phyloP scores from a whole-genome alignment of 495 filamentous ascomycete genomes.

The Aspergillus affinis region DNA sequence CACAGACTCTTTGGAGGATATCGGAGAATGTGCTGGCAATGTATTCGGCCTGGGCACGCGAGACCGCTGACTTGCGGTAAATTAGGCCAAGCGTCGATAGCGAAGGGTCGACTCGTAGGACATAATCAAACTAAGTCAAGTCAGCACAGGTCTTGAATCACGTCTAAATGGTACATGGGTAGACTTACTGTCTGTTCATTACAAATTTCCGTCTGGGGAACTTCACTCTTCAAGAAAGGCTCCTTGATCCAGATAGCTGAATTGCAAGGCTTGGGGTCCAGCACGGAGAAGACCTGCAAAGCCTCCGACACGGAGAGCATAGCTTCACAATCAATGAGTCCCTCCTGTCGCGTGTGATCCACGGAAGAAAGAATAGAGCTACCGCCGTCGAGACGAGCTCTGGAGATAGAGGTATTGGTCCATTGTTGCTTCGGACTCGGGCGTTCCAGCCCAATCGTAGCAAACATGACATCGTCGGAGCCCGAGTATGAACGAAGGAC shows the following conservation, averaged over 20 bases:
- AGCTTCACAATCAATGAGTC: conserved; percentile 11
- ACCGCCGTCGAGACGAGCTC: conserved; percentile 12
- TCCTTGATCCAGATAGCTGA: conserved; percentile 18
- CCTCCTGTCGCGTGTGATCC: conserved; percentile 11
- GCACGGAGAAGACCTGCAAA: conserved; percentile 14
- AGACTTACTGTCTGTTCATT: conserved; percentile 14
- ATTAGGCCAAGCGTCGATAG: conserved; percentile 23
- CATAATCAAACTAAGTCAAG: conserved; percentile 14
- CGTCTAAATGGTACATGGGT: not conserved
- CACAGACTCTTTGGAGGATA: conserved; percentile 26
- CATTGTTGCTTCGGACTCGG: conserved; percentile 13
- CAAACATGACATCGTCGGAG: conserved; percentile 37
- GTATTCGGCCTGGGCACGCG: conserved; percentile 22
- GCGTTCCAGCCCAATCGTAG: conserved; percentile 16
- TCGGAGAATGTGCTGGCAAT: conserved; percentile 28
- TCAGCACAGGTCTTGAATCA: not conserved
- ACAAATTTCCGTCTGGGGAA: conserved; percentile 11
- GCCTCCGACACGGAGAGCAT: conserved; percentile 15
- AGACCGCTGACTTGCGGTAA: conserved; percentile 28
- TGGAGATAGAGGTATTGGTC: conserved; percentile 13
- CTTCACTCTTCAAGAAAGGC: conserved; percentile 10
- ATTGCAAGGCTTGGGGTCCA: conserved; percentile 19
- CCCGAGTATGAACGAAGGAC: conserved; percentile 45
- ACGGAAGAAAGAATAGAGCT: conserved; percentile 12
- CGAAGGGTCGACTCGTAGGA: conserved; percentile 14